A percentile compares a stretch with the other conserved stretches of the same genome.
These are phyloP conservation scores for Collybiopsis luxurians DNA, from an alignment of 768 basidiomycete genomes.

Conservation along the genomic window DNA sequence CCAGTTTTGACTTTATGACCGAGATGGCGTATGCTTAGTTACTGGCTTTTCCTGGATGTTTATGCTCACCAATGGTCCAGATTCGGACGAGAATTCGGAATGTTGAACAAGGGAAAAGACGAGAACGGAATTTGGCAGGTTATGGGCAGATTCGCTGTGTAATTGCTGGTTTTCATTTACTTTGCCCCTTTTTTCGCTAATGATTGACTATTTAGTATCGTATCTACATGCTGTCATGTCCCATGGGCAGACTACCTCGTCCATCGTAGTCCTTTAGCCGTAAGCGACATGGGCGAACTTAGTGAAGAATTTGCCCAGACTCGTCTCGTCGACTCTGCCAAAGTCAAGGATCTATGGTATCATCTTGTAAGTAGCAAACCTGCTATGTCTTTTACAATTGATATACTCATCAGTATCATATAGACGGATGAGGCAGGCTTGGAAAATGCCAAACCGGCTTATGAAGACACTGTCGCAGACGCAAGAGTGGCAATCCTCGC, in stretches of 20 bases:
- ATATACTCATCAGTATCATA: background rate
- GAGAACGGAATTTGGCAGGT: background rate
- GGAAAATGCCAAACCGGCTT: constrained; percentile 30
- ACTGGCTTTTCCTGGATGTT: background rate
- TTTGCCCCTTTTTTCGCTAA: too few species aligned
- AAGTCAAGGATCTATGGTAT: constrained; percentile 38
- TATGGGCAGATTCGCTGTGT: background rate
- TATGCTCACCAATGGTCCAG: background rate
- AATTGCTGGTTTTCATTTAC: background rate
- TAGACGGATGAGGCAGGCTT: constrained; percentile 39
- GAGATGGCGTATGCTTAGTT: constrained; percentile 5
- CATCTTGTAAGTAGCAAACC: constrained; percentile 28
- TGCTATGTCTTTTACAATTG: background rate
- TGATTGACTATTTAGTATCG: background rate
- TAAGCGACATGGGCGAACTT: background rate
- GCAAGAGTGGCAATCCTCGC: constrained; percentile 40
- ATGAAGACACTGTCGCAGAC: constrained; percentile 33
- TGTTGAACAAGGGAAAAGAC: constrained; percentile 3
- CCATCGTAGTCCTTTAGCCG: background rate
- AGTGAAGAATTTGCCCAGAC: background rate
- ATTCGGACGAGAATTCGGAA: constrained; percentile 9
- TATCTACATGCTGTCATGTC: background rate
- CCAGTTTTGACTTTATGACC: constrained; percentile 10
- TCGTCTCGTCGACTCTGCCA: background rate
- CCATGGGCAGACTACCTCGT: background rate